A percentile compares a stretch with the other conserved stretches of the same genome.
Evolutionary conservation across 352 stramenopile genomes (phyloP).

Genomic region (Globisporangium recalcitrans): DNA sequence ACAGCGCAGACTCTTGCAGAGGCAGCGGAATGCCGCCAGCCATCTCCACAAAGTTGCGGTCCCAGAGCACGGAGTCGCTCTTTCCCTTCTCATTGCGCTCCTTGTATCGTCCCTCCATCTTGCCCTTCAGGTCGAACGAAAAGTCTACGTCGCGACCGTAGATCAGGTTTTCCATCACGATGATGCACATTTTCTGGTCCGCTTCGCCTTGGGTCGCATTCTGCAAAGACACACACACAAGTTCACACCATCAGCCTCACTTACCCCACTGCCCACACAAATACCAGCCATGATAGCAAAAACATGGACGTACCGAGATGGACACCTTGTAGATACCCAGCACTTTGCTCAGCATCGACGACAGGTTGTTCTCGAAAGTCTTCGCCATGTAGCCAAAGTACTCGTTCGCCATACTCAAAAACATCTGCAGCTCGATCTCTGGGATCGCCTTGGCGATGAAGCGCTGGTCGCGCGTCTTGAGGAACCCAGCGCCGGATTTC

Average conservation of each 20-base stretch:
- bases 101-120: constrained; percentile 83
- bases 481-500: constrained; percentile 82
- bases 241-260: not conserved
- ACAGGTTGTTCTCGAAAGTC: constrained; percentile 81
- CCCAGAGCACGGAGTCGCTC: constrained; percentile 63
- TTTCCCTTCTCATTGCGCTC: constrained; percentile 21
- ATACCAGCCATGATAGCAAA: not conserved
- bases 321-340: constrained; percentile 85
- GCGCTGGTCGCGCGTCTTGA: constrained; percentile 83
- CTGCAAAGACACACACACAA: not conserved
- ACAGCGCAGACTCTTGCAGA: constrained; percentile 79
- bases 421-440: constrained; percentile 86
- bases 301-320: constrained; percentile 36
- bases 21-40: constrained; percentile 74
- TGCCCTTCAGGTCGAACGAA: constrained; percentile 86
- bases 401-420: constrained; percentile 85
- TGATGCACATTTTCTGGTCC: constrained; percentile 80
- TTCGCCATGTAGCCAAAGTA: constrained; percentile 89
- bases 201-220: constrained; percentile 36
- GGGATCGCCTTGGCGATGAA: constrained; percentile 87
- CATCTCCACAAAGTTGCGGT: constrained; percentile 86
- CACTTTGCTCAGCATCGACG: constrained; percentile 86
- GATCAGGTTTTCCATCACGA: constrained; percentile 88
- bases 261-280: not conserved
- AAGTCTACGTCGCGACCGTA: constrained; percentile 84